Base-by-base conservation (phyloP, 305 asterid species). In the Fraxinus paxiana region DNA sequence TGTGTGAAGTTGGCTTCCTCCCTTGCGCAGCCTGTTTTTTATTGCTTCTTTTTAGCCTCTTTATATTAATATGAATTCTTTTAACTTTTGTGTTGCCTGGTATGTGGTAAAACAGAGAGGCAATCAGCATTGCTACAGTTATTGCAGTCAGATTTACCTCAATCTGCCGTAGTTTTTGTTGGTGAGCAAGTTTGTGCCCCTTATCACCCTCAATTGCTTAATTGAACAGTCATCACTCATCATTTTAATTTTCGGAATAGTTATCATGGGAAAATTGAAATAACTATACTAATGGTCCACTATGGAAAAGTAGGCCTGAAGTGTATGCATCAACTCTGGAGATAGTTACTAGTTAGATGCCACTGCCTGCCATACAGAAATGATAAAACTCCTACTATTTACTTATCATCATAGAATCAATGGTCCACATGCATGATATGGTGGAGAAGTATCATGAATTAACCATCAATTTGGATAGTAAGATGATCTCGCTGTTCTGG, bases 121-220 rank as follows among this genome's bases (percentile, higher is more conserved):
- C 86, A 85, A 83, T 81, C 90, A 33, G 82, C 88, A 51, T 90
- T 95, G 84, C 87, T 91, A 79, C 91, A 90, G 69, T 85, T 95
- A 75, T 80, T 95, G 82, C 88, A 83, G 82, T 82, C 85, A 63
- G 98, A 93, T 86, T 84, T 88, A 51, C 98, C 99, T 75, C 91
- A 87, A 35, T 95, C 97, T 75, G 96, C 99, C 88, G 91, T 95
- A 69, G 87, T 93, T 70, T 93, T 95, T 83, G 94, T 92, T 85
- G 90, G 97, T 22, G 96, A 90, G 86, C 99, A 92, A 80, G 99
- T 95, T 79, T 89, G 96, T 87, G 71, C 79, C 87, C 79, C 83
- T 37, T 82, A 51, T 38, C 80, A 48, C 76, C 73, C 79, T 77
- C 77, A 61, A 79, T 65, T 74, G 8, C 78, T 18, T 82, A 78